These are phyloP conservation scores for Kandelia obovata DNA, from an alignment of 345 rosid genomes.

Conservation along the genomic window DNA sequence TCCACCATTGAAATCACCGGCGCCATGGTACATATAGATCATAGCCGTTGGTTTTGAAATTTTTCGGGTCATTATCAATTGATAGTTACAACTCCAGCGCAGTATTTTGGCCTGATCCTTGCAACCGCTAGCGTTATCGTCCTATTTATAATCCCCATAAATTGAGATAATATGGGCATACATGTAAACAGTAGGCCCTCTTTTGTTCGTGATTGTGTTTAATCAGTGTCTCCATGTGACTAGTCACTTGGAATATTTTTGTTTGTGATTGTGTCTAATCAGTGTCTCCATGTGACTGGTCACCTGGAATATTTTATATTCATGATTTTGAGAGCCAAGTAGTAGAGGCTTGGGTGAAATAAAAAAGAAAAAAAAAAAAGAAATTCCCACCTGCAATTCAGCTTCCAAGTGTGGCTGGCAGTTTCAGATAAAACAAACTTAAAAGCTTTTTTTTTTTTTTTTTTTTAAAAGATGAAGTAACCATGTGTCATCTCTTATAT, in stretches of 20 bases:
- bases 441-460: not conserved
- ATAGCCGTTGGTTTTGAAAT: conserved; percentile 42
- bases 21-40: conserved; percentile 25
- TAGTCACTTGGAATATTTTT: too few species aligned
- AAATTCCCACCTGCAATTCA: not conserved
- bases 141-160: not conserved
- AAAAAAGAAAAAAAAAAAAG: not conserved
- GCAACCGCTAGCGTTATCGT: not conserved
- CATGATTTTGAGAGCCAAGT: not conserved
- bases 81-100: conserved; percentile 37
- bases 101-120: conserved; percentile 32
- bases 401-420: not conserved
- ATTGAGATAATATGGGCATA: not conserved
- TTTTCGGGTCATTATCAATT: conserved; percentile 30
- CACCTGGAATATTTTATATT: too few species aligned
- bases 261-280: not conserved
- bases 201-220: not conserved
- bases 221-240: not conserved
- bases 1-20: conserved; percentile 18
- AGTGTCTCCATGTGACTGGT: too few species aligned
- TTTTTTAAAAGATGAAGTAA: too few species aligned
- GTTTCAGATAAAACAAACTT: conserved; percentile 3
- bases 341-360: not conserved
- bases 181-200: not conserved
- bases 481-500: too few species aligned